Evolutionary conservation across 2,329 filamentous ascomycete species (phyloP).

Genomic region (Sarocladium kiliense): DNA sequence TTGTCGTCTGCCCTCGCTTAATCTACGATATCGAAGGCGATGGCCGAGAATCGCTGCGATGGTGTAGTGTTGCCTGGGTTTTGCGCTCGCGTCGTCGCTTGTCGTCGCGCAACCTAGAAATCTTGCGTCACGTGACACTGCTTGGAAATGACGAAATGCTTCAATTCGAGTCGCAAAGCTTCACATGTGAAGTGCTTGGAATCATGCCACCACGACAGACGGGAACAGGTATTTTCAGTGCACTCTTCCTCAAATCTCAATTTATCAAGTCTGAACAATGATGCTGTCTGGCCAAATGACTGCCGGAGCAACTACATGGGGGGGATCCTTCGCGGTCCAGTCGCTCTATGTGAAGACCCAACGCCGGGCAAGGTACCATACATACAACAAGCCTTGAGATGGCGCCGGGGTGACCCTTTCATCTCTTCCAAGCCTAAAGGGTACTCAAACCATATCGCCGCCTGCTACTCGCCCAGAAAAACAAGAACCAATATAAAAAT

Average conservation of each 20-base stretch:
- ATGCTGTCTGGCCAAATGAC: neutral
- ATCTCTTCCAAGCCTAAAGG: slow-evolving; percentile 18
- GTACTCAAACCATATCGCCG: slow-evolving; percentile 20
- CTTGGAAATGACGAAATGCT: neutral
- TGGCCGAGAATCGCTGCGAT: neutral
- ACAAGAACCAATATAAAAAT: neutral
- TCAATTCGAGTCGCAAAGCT: neutral
- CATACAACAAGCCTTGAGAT: slow-evolving; percentile 14
- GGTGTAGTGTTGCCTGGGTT: neutral
- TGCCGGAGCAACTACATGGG: slow-evolving; percentile 5
- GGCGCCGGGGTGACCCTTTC: slow-evolving; percentile 11
- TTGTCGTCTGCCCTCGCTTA: slow-evolving; percentile 13
- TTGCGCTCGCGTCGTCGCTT: neutral
- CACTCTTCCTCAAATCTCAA: neutral
- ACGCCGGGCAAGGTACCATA: slow-evolving; percentile 25
- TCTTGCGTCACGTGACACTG: neutral
- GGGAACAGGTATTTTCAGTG: neutral
- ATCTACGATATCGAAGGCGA: neutral
- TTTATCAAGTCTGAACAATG: slow-evolving; percentile 2
- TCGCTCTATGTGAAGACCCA: slow-evolving; percentile 20
- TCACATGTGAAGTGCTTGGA: neutral
- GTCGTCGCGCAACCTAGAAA: neutral
- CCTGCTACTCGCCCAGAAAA: slow-evolving; percentile 11
- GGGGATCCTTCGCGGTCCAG: slow-evolving; percentile 11
- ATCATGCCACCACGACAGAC: no score